Evolutionary conservation across 1,139 yeast species (phyloP), one percentile per base, ranked within the genome.

Genomic region (Geotrichum candidum): DNA sequence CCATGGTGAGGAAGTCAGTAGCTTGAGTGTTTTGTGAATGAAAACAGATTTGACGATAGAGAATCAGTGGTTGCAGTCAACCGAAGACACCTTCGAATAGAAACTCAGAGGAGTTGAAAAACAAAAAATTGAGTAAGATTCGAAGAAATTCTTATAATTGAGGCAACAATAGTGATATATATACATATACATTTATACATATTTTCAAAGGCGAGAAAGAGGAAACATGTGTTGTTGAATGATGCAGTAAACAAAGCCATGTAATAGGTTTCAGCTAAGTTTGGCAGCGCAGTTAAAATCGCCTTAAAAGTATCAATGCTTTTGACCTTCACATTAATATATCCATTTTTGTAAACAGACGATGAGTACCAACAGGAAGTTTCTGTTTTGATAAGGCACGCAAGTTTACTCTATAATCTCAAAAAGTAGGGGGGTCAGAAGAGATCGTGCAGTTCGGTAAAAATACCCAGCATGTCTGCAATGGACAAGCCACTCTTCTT

Each of bases 321-420:
- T 56, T 59, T 59, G 15, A 59, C 23, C 31, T 56, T 59, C 23
- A 59, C 46, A 41, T 59, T 59, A 46, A 56, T 52, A 45, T 56
- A 59, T 6, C 62, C 62, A n/a, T 52, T 53, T 25, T 53, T 59
- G 29, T 29, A 29, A 23, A 48, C 22, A 35, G 41, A 70, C 62
- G 1, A 62, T 61, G 10, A 45, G 52, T 25, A 56, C 51, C 13
- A 56, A 33, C 3, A 51, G 53, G 4, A 62, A 62, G 23, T 60
- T 53, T 7, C 59, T 55, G 50, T 62, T 63, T 38, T 68, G 73
- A 13, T 72, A 73, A 72, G 73, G 72, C 9, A 11, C n/a, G 13
- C 41, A 35, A 13, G 13, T 11, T 11, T 15, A 9, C 11, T 33
- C 38, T 11, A 15, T 15, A 35, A 35, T 35, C n/a, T 35, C 13